A percentile compares a stretch with the other conserved stretches of the same genome.
Conservation (phyloP, 2,329 filamentous ascomycete genomes). For the Penicillium thymicola region DNA sequence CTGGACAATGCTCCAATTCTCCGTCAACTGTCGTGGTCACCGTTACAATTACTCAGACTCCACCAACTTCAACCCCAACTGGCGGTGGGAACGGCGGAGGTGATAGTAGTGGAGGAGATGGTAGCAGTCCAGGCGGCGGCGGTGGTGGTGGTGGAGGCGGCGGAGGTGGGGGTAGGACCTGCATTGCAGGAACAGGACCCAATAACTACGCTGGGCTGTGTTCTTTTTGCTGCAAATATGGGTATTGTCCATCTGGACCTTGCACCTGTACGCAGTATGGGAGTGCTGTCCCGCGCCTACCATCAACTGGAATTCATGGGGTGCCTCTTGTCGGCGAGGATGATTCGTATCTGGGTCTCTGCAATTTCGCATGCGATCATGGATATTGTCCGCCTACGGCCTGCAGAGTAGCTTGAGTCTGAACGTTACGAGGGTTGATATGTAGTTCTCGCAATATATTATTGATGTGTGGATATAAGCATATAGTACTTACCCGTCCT, state of each 20-base stretch:
- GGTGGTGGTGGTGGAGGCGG: neutral
- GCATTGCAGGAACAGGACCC: constrained; percentile 28
- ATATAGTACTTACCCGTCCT: neutral
- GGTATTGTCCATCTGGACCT: constrained; percentile 31
- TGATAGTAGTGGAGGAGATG: neutral
- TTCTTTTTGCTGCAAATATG: constrained; percentile 30
- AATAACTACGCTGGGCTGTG: constrained; percentile 32
- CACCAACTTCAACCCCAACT: neutral
- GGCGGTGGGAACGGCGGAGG: neutral
- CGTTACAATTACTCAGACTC: constrained; percentile 4
- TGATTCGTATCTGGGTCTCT: constrained; percentile 45
- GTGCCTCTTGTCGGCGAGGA: constrained; percentile 22
- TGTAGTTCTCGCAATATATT: too few relatives aligned
- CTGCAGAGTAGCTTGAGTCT: constrained; percentile 8
- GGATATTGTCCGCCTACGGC: constrained; percentile 45
- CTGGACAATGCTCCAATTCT: neutral
- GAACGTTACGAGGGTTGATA: neutral
- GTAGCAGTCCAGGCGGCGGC: neutral
- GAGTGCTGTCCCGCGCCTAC: constrained; percentile 21
- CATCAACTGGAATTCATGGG: constrained; percentile 21
- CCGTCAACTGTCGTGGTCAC: constrained; percentile 1
- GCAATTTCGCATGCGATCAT: constrained; percentile 47
- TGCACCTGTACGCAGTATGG: constrained; percentile 32
- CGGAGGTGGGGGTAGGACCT: constrained; percentile 7
- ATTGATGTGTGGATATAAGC: neutral